Percentiles rank a stretch among this genome's conserved stretches.
These are phyloP conservation scores for Coffea humblotiana DNA, from an alignment of 305 asterid genomes.

Conservation along the genomic window DNA sequence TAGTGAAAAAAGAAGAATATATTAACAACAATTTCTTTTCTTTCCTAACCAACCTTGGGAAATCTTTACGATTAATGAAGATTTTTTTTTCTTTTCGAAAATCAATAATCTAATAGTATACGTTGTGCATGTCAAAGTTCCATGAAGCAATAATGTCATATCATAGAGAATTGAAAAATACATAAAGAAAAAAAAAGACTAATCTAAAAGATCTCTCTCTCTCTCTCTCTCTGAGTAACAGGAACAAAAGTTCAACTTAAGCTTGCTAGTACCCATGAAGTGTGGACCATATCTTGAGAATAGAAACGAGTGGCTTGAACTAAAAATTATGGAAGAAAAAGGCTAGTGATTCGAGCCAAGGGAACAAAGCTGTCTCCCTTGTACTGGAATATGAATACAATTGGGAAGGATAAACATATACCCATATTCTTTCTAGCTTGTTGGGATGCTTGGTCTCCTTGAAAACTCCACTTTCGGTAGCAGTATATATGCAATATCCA, in stretches of 20 bases:
- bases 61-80: not conserved
- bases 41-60: not conserved
- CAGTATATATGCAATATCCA: not conserved
- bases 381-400: slow-evolving; percentile 57
- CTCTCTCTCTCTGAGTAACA: not conserved
- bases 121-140: too few relatives aligned
- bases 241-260: too few relatives aligned
- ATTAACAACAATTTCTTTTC: not conserved
- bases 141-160: not conserved
- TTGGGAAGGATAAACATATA: slow-evolving; percentile 35
- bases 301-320: slow-evolving; percentile 16
- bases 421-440: slow-evolving; percentile 36
- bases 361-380: slow-evolving; percentile 64
- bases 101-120: not conserved
- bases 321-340: not conserved
- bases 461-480: slow-evolving; percentile 26
- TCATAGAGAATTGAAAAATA: not conserved
- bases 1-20: not conserved
- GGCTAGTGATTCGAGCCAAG: slow-evolving; percentile 33
- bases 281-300: slow-evolving; percentile 29
- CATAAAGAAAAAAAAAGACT: not conserved
- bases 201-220: not conserved
- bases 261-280: not conserved
- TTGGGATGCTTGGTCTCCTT: slow-evolving; percentile 43
- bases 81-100: not conserved